Evolutionary conservation across 2,329 filamentous ascomycete genomes (phyloP), one percentile per base, ranked within the genome.

Genomic region (Penicillium concentricum): DNA sequence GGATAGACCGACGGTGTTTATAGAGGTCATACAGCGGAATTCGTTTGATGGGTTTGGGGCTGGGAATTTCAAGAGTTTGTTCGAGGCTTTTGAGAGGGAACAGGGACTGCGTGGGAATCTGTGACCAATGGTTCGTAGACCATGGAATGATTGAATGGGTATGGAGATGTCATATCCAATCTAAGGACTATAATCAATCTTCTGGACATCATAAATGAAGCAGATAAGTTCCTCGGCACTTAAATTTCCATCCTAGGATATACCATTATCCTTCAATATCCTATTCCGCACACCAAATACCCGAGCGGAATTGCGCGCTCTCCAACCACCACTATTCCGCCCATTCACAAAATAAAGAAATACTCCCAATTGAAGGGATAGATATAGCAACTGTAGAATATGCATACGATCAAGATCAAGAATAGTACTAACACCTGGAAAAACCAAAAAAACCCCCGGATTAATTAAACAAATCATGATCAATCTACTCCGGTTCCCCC

Each of bases 1-100:
- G 82, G 91, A 96, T 76, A 85, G 92, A n/a, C 92, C 92, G 28
- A 96, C 91, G 5, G 91, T 96, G 34, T 96, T 96, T 71, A 84
- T 96, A 60, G 91, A 96, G 82, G 92, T 96, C 66, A 96, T 96
- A 66, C 91, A 96, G 81, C 81, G 91, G 51, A 87, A 93, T 65
- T 85, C 89, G 54, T 96, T 96, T 73, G 87, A 90, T 56, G 92
- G 91, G 0, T 96, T 96, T 67, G 92, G 92, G 5, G 92, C 91
- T 0, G 92, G 92, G 1, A 96, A 96, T 74, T 96, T 96, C 77
- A 96, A 92, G 84, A 90, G 87, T 65, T 70, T 96, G 68, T 96
- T 96, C 69, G 91, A 96, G 80, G 91, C 92, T 0, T 94, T 96
- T 74, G 92, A 96, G 82, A 80, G 91, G 54, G 92, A 96, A 76